Evolutionary conservation across 2,329 filamentous ascomycete species (phyloP), one percentile per base, ranked within the genome.

Genomic region (Basipetospora chlamydospora): DNA sequence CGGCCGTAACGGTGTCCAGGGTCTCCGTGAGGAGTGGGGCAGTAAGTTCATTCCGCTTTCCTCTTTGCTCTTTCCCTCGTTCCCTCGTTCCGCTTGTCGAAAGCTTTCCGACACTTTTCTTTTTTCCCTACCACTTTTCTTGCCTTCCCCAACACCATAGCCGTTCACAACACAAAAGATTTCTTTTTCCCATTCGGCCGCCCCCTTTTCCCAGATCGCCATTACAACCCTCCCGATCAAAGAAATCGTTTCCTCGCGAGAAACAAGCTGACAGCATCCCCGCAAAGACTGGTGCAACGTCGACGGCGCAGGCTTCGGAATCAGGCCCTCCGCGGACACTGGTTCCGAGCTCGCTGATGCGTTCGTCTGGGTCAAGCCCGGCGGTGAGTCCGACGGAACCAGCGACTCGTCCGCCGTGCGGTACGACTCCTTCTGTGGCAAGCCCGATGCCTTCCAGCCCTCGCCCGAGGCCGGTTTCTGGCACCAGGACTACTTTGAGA

Each of bases 311-410:
- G 74, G 18, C 26, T 77, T 77, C 46, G 74, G 74, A 43, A 55
- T 59, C 33, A 64, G 69, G 26, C 70, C 72, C 0, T 69, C 67
- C 2, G 61, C 70, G 5, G 53, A 64, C 44, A 77, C 72, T n/a
- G 70, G 67, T 30, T 58, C 68, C 46, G 49, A 56, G 6, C 61
- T 73, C 15, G 63, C 66, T 36, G 75, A 79, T 52, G 70, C 73
- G 23, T 73, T 78, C 44, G 73, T 78, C 33, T 78, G 73, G 74
- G 59, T 76, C 47, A 79, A 79, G 64, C 74, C 74, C 12, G 73
- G 74, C 44, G 63, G 63, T 41, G 63, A 66, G 52, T 80, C 55
- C 8, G 46, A 60, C 37, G 57, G 56, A n/a, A 59, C 55, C 30
- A 55, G 51, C 46, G 55, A 57, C 49, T 42, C 37, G 30, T 50